Evolutionary conservation across 805 yeast genomes (phyloP).

Genomic region (Candida tammaniensis): DNA sequence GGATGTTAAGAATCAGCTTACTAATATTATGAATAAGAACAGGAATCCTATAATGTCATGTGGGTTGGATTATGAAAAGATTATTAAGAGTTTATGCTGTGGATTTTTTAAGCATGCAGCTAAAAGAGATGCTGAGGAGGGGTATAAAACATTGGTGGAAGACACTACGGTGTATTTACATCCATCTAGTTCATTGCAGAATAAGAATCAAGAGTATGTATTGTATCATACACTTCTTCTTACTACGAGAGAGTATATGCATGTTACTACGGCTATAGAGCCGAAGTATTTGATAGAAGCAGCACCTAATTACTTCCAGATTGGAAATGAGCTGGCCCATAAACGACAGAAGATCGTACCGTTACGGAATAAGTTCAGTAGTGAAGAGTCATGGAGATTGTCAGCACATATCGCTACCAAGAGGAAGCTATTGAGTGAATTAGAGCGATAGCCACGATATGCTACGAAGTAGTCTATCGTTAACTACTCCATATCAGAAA

Average conservation of each 20-base stretch:
- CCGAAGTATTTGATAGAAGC: slow-evolving; percentile 72
- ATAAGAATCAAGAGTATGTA: slow-evolving; percentile 69
- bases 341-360: slow-evolving; percentile 71
- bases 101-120: slow-evolving; percentile 70
- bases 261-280: slow-evolving; percentile 78
- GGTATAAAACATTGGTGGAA: slow-evolving; percentile 58
- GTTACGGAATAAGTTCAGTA: slow-evolving; percentile 56
- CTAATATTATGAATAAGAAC: slow-evolving; percentile 51
- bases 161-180: slow-evolving; percentile 76
- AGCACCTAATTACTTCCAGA: slow-evolving; percentile 74
- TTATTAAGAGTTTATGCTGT: slow-evolving; percentile 61
- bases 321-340: slow-evolving; percentile 52
- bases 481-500: no score
- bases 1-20: slow-evolving; percentile 76
- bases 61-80: slow-evolving; percentile 52
- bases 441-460: no score
- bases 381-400: slow-evolving; percentile 74
- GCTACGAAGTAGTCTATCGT: no score
- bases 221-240: slow-evolving; percentile 77
- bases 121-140: slow-evolving; percentile 56
- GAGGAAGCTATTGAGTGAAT: slow-evolving; percentile 18
- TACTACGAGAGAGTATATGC: slow-evolving; percentile 89
- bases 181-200: slow-evolving; percentile 76
- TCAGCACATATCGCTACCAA: slow-evolving; percentile 38
- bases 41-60: slow-evolving; percentile 47